A percentile compares a stretch with the other conserved stretches of the same genome.
Conservation (phyloP, 2,329 filamentous ascomycete genomes). For the Calonectria pseudoturangicola region DNA sequence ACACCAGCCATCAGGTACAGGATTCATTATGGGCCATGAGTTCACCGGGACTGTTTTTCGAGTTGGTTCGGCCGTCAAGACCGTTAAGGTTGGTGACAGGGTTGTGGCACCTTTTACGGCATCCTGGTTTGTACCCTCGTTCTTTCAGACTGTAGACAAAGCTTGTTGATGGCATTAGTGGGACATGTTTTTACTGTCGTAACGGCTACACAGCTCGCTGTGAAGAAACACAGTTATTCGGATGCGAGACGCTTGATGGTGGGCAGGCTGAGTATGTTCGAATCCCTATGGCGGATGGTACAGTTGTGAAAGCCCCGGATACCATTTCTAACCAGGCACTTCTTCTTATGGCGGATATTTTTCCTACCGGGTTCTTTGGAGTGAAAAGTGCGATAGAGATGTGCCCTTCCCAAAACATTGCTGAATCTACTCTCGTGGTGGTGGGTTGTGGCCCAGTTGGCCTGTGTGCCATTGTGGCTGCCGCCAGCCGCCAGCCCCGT, state of each 20-base stretch:
- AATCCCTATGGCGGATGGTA: constrained; percentile 87
- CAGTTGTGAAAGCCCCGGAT: constrained; percentile 81
- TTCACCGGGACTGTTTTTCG: constrained; percentile 86
- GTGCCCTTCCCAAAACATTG: constrained; percentile 62
- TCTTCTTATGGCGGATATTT: constrained; percentile 94
- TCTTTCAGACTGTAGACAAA: background rate
- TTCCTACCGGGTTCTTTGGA: constrained; percentile 90
- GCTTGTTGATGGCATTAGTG: constrained; percentile 49
- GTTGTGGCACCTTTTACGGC: constrained; percentile 90
- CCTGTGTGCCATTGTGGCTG: constrained; percentile 87
- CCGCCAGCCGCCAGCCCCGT: constrained; percentile 84
- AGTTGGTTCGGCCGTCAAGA: constrained; percentile 79
- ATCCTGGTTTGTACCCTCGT: constrained; percentile 76
- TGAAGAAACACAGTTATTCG: constrained; percentile 81
- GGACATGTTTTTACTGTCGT: constrained; percentile 90
- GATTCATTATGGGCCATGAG: constrained; percentile 86
- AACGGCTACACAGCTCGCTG: constrained; percentile 87
- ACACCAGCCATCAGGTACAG: constrained; percentile 80
- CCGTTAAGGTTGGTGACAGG: constrained; percentile 83
- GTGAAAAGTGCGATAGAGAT: constrained; percentile 85
- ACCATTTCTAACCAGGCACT: constrained; percentile 83
- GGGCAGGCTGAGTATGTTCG: constrained; percentile 89
- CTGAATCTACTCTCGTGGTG: constrained; percentile 81
- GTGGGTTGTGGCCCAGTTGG: constrained; percentile 92
- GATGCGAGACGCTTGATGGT: constrained; percentile 81